Conservation (phyloP, 1,284 basidiomycete species). For the Sanghuangporus baumii region DNA sequence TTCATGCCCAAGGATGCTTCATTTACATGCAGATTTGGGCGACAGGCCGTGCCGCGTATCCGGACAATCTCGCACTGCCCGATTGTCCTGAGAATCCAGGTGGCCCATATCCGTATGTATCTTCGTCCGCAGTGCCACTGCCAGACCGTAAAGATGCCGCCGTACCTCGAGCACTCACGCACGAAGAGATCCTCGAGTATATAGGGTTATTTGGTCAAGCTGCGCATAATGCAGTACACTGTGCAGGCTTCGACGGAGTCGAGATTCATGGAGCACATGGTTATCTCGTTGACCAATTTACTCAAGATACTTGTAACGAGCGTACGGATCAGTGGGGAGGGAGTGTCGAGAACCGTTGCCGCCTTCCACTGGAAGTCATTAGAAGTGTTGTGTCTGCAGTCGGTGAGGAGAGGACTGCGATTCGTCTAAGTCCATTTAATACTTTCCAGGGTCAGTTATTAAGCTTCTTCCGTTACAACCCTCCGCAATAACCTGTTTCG, state of each 20-base stretch:
- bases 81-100: constrained; percentile 25
- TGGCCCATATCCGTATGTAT: constrained; percentile 28
- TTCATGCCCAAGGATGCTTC: constrained; percentile 39
- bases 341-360: constrained; percentile 37
- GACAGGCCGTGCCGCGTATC: constrained; percentile 36
- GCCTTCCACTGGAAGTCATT: constrained; percentile 39
- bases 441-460: constrained; percentile 20
- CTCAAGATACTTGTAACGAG: constrained; percentile 12
- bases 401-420: constrained; percentile 26
- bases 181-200: too few relatives aligned
- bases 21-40: constrained; percentile 50
- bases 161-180: constrained; percentile 28
- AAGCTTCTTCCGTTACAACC: constrained; percentile 12
- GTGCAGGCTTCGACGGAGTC: too few relatives aligned
- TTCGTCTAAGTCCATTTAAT: constrained; percentile 35
- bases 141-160: constrained; percentile 10
- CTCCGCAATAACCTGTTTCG: constrained; percentile 22
- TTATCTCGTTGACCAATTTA: constrained; percentile 22
- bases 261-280: constrained; percentile 22
- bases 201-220: too few relatives aligned
- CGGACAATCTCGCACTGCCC: constrained; percentile 25
- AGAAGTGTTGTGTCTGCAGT: constrained; percentile 22
- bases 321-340: not conserved
- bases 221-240: too few relatives aligned
- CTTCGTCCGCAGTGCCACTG: constrained; percentile 39